Conservation (phyloP, 768 basidiomycete genomes). For the Imleria badia region DNA sequence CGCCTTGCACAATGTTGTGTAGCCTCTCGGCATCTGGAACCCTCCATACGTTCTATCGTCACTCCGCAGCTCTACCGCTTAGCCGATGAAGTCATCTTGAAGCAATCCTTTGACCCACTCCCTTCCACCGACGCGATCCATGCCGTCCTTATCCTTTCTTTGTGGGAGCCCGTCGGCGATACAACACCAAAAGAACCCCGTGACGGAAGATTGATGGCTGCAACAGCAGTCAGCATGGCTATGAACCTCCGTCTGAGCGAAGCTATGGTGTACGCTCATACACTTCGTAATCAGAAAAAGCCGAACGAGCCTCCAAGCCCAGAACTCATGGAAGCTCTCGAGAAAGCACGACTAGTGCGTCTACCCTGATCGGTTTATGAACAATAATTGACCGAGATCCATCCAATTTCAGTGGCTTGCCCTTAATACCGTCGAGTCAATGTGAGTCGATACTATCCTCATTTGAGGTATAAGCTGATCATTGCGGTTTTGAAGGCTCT, state of each 20-base stretch:
- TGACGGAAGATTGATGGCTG: conserved; percentile 41
- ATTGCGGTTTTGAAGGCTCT: conserved; percentile 33
- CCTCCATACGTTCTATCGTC: conserved; percentile 34
- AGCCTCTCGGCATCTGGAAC: conserved; percentile 44
- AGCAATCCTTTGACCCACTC: conserved; percentile 41
- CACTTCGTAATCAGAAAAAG: conserved; percentile 31
- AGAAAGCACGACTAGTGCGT: conserved; percentile 40
- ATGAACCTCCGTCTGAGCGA: conserved; percentile 42
- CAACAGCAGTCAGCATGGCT: conserved; percentile 47
- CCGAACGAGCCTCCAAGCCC: conserved; percentile 23
- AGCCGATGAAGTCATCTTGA: conserved; percentile 39
- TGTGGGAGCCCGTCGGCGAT: conserved; percentile 44
- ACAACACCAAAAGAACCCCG: conserved; percentile 30
- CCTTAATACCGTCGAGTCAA: conserved; percentile 39
- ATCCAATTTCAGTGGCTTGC: conserved; percentile 37
- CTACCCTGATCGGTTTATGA: conserved; percentile 2
- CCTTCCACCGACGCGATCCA: conserved; percentile 43
- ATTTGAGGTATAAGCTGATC: neutral
- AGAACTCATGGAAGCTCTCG: conserved; percentile 35
- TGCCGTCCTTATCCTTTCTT: conserved; percentile 41
- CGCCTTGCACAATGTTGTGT: conserved; percentile 47
- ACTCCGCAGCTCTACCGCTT: conserved; percentile 42
- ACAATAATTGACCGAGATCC: conserved; percentile 16
- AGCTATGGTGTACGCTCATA: conserved; percentile 34
- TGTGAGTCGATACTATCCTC: conserved; percentile 26